These are phyloP conservation scores for Tanacetum coccineum DNA, from an alignment of 129 eudicot genomes.

Conservation along the genomic window DNA sequence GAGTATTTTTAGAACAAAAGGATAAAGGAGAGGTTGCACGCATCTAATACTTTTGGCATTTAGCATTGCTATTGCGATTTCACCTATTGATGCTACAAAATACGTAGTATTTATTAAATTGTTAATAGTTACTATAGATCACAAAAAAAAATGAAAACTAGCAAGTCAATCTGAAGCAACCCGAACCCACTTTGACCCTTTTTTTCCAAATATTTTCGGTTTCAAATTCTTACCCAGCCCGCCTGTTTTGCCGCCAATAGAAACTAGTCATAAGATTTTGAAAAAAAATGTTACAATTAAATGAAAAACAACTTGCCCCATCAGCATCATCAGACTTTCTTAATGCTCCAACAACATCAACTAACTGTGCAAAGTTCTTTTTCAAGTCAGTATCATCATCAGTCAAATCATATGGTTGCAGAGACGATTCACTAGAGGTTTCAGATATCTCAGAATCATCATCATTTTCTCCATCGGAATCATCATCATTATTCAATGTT, in stretches of 20 bases:
- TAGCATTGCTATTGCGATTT: too few species aligned
- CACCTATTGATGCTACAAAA: too few species aligned
- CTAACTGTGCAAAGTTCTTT: conserved; percentile 65
- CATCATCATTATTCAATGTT: conserved; percentile 35
- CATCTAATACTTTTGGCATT: too few species aligned
- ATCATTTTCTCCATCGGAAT: conserved; percentile 42
- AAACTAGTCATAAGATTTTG: not conserved
- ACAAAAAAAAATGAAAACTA: too few species aligned
- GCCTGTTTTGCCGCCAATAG: not conserved
- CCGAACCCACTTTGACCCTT: too few species aligned
- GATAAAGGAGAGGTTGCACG: too few species aligned
- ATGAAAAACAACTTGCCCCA: conserved; percentile 56
- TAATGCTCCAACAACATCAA: conserved; percentile 85
- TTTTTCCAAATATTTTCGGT: too few species aligned
- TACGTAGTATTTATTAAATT: too few species aligned
- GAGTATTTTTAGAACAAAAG: too few species aligned
- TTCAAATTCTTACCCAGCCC: not conserved
- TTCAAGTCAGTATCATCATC: conserved; percentile 84
- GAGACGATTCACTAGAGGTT: conserved; percentile 70
- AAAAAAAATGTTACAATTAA: not conserved
- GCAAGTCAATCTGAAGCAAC: too few species aligned
- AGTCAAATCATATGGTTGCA: conserved; percentile 86
- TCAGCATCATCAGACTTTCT: conserved; percentile 92
- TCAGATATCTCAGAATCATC: conserved; percentile 63
- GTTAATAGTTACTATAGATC: too few species aligned